A percentile compares a stretch with the other conserved stretches of the same genome.
Conservation (phyloP, 805 yeast genomes). For the Pachysolen tannophilus region DNA sequence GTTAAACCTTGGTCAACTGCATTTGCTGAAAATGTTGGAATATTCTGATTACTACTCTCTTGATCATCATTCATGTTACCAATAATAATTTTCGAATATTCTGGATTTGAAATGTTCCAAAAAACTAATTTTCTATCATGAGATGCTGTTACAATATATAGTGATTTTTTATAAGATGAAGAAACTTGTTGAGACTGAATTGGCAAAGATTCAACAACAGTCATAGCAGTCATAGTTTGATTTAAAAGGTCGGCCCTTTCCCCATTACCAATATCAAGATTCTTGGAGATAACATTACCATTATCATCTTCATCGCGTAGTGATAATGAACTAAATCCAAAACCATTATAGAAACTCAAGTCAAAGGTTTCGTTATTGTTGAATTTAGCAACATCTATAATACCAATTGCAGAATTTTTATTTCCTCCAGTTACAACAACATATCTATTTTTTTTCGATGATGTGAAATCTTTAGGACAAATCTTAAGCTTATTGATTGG, state of each 20-base stretch:
- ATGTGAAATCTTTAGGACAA: slow-evolving; percentile 31
- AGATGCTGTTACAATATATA: slow-evolving; percentile 10
- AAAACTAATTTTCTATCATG: slow-evolving; percentile 16
- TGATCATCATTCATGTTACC: slow-evolving; percentile 3
- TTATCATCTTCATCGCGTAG: slow-evolving; percentile 14
- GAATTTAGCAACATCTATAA: slow-evolving; percentile 68
- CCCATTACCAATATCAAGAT: background rate
- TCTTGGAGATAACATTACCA: slow-evolving; percentile 8
- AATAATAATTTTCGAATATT: slow-evolving; percentile 24
- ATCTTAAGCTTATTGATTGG: slow-evolving; percentile 41
- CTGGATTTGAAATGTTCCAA: slow-evolving; percentile 29
- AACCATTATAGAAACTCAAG: slow-evolving; percentile 16
- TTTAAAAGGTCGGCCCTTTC: slow-evolving; percentile 14
- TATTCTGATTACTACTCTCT: background rate
- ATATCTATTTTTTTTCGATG: slow-evolving; percentile 28
- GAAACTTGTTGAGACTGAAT: slow-evolving; percentile 1
- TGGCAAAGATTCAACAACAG: slow-evolving; percentile 7
- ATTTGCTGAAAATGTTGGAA: background rate
- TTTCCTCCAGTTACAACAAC: slow-evolving; percentile 65
- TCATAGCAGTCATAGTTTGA: slow-evolving; percentile 18
- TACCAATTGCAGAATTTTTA: slow-evolving; percentile 46
- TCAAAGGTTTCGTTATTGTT: background rate
- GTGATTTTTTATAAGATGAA: slow-evolving; percentile 13
- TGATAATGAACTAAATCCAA: slow-evolving; percentile 11
- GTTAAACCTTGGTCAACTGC: slow-evolving; percentile 24